Percentiles rank a stretch among this genome's conserved stretches.
Conservation (phyloP, 495 filamentous ascomycete genomes). For the Talaromyces trachyspermus region DNA sequence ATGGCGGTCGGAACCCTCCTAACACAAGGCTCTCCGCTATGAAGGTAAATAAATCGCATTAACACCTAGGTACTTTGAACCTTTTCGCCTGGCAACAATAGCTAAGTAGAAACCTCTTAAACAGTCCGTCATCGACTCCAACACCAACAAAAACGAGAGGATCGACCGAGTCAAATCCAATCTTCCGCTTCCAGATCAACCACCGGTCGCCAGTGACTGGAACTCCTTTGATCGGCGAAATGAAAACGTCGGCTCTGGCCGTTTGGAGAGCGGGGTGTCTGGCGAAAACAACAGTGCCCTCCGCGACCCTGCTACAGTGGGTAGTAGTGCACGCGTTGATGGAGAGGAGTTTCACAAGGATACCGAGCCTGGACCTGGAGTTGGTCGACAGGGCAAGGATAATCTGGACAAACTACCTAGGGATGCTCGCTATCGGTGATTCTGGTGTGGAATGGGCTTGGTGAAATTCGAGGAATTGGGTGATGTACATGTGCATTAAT, state of each 20-base stretch:
- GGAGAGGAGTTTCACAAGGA: slow-evolving; percentile 32
- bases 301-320: slow-evolving; percentile 54
- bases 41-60: slow-evolving; percentile 23
- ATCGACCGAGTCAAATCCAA: slow-evolving; percentile 60
- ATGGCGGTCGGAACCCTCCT: slow-evolving; percentile 33
- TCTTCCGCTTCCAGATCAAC: slow-evolving; percentile 72
- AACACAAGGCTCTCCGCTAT: slow-evolving; percentile 42
- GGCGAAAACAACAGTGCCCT: slow-evolving; percentile 49
- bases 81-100: no score
- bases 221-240: slow-evolving; percentile 60
- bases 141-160: slow-evolving; percentile 50
- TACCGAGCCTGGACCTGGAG: slow-evolving; percentile 28
- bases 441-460: slow-evolving; percentile 7
- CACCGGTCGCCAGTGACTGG: slow-evolving; percentile 67
- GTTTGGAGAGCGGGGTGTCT: slow-evolving; percentile 44
- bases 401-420: slow-evolving; percentile 40
- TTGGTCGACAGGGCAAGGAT: slow-evolving; percentile 52
- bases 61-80: not conserved
- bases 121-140: slow-evolving; percentile 42
- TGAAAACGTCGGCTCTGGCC: slow-evolving; percentile 61
- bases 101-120: no score
- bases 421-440: slow-evolving; percentile 38
- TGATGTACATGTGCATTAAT: slow-evolving; percentile 1
- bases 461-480: no score
- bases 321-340: slow-evolving; percentile 47